Evolutionary conservation across 2,329 filamentous ascomycete genomes (phyloP), one percentile per base, ranked within the genome.

Genomic region (Colletotrichum cordylinicola): DNA sequence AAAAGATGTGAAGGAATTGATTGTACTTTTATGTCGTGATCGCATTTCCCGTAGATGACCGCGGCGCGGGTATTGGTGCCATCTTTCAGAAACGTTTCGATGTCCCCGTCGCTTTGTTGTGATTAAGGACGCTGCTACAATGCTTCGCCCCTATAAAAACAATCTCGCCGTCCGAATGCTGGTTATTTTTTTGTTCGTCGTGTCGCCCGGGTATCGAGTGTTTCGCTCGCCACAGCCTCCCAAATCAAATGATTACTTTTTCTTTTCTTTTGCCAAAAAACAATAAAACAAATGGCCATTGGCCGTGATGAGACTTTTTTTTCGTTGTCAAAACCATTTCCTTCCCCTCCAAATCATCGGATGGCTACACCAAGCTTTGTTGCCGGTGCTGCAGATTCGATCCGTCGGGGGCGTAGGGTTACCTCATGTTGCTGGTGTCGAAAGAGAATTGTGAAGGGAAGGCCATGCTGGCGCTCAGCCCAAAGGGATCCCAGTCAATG

Each of bases 401-500:
- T 35, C 37, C 24, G 31, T 37, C 16, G 33, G 29, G 64, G 75
- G 58, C 69, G 48, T 55, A 55, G 31, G 43, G 62, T 48, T 84
- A 88, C 78, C 86, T 82, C 83, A 87, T 90, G 79, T 90, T 91
- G 82, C 89, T 88, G 66, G 91, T 91, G 77, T 93, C 92, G 82
- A 95, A 95, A 67, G 92, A 91, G 84, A 96, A 97, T 72, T 95
- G 94, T 3, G 94, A 94, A 13, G 96, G 96, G 81, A 98, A 98
- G 79, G 96, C 95, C 96, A 98, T 98, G 86, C 95, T 98, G 43
- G 96, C 96, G 75, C 94, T 96, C 68, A 98, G 88, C 15, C 96
- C 96, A 81, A 98, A 98, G 1, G 96, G 96, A 84, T 98, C 96
- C 84, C 96, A 95, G 82, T 98, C 96, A 65, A 98, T 88, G 86